Evolutionary conservation across 1,284 basidiomycete species (phyloP).

Genomic region (Fomes fomentarius): DNA sequence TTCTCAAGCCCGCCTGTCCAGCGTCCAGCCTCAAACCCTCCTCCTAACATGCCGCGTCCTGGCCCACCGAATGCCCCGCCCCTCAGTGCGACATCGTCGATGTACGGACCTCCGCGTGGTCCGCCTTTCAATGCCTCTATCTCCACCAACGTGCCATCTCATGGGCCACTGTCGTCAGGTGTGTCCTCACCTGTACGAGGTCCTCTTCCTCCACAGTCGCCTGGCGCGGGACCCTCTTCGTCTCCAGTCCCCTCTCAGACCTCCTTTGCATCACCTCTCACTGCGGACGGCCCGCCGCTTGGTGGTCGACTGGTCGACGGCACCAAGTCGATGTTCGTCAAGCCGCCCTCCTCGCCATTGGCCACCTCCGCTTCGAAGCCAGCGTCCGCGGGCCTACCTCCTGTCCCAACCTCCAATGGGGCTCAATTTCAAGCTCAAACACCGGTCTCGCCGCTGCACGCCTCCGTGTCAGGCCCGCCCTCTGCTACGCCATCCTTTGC

Average conservation of each 20-base stretch:
- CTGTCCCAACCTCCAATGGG: slow-evolving; percentile 14
- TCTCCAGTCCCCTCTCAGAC: slow-evolving; percentile 24
- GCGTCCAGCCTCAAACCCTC: slow-evolving; percentile 36
- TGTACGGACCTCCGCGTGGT: slow-evolving; percentile 17
- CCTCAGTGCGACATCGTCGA: slow-evolving; percentile 15
- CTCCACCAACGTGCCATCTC: slow-evolving; percentile 3
- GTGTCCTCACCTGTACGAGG: slow-evolving; percentile 18
- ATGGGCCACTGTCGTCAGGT: slow-evolving; percentile 10
- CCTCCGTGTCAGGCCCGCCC: slow-evolving; percentile 13
- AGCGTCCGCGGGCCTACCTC: slow-evolving; percentile 10
- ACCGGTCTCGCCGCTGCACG: slow-evolving; percentile 29
- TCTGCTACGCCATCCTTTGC: slow-evolving; percentile 23
- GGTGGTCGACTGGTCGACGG: slow-evolving; percentile 72
- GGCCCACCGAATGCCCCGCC: slow-evolving; percentile 13
- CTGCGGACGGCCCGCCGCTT: slow-evolving; percentile 52
- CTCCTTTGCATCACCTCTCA: slow-evolving; percentile 32
- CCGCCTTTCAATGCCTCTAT: slow-evolving; percentile 6
- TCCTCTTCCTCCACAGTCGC: slow-evolving; percentile 47
- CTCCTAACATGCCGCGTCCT: slow-evolving; percentile 20
- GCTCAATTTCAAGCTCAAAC: slow-evolving; percentile 21
- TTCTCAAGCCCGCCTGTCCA: slow-evolving; percentile 44
- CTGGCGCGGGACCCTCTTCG: slow-evolving; percentile 54
- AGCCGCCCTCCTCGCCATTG: slow-evolving; percentile 43
- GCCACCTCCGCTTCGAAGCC: slow-evolving; percentile 22
- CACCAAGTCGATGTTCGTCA: slow-evolving; percentile 77